Percentiles rank a stretch among this genome's conserved stretches.
Conservation (phyloP, 208 protist genomes). For the Acanthamoeba castellanii region DNA sequence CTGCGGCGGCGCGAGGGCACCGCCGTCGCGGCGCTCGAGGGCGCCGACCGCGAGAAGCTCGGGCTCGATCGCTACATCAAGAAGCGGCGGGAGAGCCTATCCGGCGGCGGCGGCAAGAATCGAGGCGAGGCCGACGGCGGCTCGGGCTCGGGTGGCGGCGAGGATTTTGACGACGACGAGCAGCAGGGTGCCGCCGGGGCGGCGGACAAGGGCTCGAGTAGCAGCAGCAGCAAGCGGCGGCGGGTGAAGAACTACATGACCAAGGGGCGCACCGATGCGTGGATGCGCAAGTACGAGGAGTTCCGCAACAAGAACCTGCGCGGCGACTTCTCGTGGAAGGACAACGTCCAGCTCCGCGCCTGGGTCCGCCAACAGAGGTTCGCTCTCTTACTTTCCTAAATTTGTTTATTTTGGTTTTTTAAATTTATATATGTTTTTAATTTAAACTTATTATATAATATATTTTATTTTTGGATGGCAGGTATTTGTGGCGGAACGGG, state of each 20-base stretch:
- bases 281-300: constrained; percentile 67
- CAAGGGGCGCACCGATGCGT: constrained; percentile 55
- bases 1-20: background rate
- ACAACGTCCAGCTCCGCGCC: constrained; percentile 34
- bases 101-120: background rate
- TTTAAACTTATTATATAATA: background rate
- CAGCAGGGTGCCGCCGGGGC: background rate
- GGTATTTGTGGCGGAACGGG: constrained; percentile 46
- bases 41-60: background rate
- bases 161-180: background rate
- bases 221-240: background rate
- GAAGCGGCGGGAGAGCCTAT: background rate
- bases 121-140: background rate
- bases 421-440: background rate
- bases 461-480: background rate
- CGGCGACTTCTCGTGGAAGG: constrained; percentile 62
- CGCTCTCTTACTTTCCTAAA: background rate
- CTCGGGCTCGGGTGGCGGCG: background rate
- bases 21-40: background rate
- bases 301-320: constrained; percentile 68
- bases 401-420: background rate
- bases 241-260: constrained; percentile 68
- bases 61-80: constrained; percentile 43
- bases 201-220: background rate
- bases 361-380: constrained; percentile 50